phyloP scores from a whole-genome alignment of 2,329 filamentous ascomycete genomes.

The Magnaporthiopsis incrustans region DNA sequence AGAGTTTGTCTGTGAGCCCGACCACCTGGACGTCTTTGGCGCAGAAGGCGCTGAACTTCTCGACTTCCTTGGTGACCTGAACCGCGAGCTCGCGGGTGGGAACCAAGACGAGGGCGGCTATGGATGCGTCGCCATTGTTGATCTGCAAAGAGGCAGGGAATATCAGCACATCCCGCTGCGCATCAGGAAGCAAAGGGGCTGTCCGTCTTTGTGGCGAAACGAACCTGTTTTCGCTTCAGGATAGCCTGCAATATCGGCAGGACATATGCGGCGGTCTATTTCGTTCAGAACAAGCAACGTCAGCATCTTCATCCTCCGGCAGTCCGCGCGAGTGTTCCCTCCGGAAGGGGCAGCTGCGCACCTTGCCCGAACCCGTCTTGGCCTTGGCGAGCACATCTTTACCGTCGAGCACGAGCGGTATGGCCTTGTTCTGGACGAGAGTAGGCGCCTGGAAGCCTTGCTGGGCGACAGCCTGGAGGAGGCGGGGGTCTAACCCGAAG shows the following conservation, averaged over 20 bases:
- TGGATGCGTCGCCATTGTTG: conserved; percentile 40
- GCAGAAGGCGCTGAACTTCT: conserved; percentile 73
- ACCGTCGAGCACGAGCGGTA: conserved; percentile 79
- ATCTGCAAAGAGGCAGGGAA: conserved; percentile 25
- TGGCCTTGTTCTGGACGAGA: conserved; percentile 78
- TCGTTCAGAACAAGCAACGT: neutral
- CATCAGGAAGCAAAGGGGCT: neutral
- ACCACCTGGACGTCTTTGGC: conserved; percentile 73
- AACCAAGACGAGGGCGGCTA: conserved; percentile 78
- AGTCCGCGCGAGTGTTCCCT: neutral
- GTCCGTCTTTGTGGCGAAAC: conserved; percentile 5
- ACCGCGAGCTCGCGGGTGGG: conserved; percentile 91
- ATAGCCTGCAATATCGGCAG: conserved; percentile 82
- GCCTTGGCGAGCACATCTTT: conserved; percentile 87
- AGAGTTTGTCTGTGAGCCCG: conserved; percentile 86
- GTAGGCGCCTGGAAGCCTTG: conserved; percentile 82
- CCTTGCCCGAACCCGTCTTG: conserved; percentile 88
- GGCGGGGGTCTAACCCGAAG: conserved; percentile 72
- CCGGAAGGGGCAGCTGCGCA: neutral
- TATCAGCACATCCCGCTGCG: neutral
- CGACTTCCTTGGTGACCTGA: conserved; percentile 75
- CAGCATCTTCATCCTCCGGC: neutral
- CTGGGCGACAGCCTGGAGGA: conserved; percentile 78
- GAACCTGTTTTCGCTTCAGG: conserved; percentile 59
- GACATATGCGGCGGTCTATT: conserved; percentile 80